Conservation (phyloP, 2,329 filamentous ascomycete genomes). For the Diaporthe sp. region DNA sequence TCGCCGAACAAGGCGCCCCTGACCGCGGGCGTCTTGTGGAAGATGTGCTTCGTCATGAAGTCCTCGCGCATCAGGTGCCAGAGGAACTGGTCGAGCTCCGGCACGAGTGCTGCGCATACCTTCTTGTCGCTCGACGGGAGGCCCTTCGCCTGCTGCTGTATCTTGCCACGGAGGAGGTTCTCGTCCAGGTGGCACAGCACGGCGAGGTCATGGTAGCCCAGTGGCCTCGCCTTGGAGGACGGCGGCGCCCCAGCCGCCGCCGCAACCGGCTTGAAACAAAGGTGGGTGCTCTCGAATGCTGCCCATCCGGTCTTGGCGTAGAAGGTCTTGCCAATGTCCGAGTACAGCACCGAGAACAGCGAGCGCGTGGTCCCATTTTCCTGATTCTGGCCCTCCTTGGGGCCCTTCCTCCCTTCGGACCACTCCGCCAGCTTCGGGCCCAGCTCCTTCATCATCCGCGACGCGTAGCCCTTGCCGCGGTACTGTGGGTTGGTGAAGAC, state of each 20-base stretch:
- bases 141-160: constrained; percentile 53
- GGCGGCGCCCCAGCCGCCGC: constrained; percentile 40
- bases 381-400: constrained; percentile 43
- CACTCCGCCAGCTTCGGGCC: constrained; percentile 58
- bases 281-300: constrained; percentile 79
- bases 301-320: constrained; percentile 86
- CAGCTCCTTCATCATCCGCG: constrained; percentile 79
- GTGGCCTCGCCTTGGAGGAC: constrained; percentile 49
- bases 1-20: constrained; percentile 78
- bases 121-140: constrained; percentile 50
- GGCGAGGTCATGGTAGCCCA: constrained; percentile 73
- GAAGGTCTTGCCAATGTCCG: constrained; percentile 87
- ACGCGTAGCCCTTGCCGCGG: constrained; percentile 82
- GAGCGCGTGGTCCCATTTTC: constrained; percentile 53
- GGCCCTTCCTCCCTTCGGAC: constrained; percentile 41
- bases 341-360: constrained; percentile 85
- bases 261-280: constrained; percentile 68
- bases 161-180: constrained; percentile 66
- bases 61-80: constrained; percentile 89
- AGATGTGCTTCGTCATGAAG: constrained; percentile 77
- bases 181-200: constrained; percentile 76
- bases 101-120: constrained; percentile 74
- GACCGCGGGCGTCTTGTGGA: constrained; percentile 68
- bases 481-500: constrained; percentile 81
- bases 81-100: constrained; percentile 74